Evolutionary conservation across 805 yeast genomes (phyloP).

Genomic region (Candida vartiovaarae): DNA sequence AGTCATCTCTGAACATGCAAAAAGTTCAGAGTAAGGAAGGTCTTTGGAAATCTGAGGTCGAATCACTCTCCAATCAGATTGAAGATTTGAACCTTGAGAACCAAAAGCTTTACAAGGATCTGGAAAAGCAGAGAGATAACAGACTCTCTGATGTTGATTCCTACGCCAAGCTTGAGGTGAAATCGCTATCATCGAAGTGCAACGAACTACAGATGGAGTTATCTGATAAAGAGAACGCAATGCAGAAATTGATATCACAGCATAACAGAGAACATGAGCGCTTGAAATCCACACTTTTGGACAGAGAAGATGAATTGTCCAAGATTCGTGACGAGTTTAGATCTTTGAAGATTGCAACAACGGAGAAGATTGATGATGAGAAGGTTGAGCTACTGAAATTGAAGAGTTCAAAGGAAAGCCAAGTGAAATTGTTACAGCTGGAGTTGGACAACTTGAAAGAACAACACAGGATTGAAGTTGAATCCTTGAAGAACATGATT

Average conservation of each 20-base stretch:
- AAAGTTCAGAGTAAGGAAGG: conserved; percentile 3
- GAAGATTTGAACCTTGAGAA: conserved; percentile 31
- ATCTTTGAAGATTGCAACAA: conserved; percentile 24
- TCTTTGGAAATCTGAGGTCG: conserved; percentile 26
- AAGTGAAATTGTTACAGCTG: conserved; percentile 28
- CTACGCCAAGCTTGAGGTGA: conserved; percentile 32
- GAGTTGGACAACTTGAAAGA: conserved; percentile 33
- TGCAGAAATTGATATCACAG: conserved; percentile 16
- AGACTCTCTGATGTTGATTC: conserved; percentile 11
- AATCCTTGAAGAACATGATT: conserved; percentile 25
- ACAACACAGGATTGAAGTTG: conserved; percentile 30
- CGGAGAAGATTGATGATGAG: conserved; percentile 30
- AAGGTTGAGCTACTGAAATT: conserved; percentile 29
- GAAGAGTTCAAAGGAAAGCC: conserved; percentile 32
- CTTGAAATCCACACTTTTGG: conserved; percentile 19
- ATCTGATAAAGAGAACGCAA: conserved; percentile 15
- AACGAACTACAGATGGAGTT: conserved; percentile 26
- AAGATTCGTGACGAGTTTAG: conserved; percentile 29
- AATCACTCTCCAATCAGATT: conserved; percentile 25
- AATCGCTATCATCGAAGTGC: conserved; percentile 29
- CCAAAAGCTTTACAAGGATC: conserved; percentile 28
- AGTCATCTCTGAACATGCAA: conserved; percentile 5
- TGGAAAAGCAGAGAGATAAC: conserved; percentile 26
- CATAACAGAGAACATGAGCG: conserved; percentile 20
- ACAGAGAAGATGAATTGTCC: conserved; percentile 32